phyloP scores from a whole-genome alignment of 208 protist species.

The Wallacemonas collosoma region DNA sequence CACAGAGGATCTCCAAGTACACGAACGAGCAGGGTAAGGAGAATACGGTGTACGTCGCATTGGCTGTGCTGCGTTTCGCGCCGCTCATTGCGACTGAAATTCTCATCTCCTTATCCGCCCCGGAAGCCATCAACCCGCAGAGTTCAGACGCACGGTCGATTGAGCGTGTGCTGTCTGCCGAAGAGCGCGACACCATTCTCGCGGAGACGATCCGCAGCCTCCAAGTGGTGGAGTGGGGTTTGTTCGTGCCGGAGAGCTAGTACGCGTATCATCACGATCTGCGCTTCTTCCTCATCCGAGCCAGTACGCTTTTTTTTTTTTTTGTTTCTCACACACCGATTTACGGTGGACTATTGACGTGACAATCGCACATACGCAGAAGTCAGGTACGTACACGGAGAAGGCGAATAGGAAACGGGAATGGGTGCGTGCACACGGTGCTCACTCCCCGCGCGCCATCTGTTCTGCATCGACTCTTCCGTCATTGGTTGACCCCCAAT shows the following conservation, averaged over 20 bases:
- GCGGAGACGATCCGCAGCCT: constrained; percentile 35
- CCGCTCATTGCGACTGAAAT: constrained; percentile 67
- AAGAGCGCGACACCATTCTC: constrained; percentile 42
- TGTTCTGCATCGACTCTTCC: too few relatives aligned
- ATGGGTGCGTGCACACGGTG: too few relatives aligned
- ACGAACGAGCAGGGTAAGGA: constrained; percentile 68
- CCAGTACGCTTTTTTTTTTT: constrained; percentile 9
- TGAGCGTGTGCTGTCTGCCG: constrained; percentile 35
- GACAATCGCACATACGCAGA: too few relatives aligned
- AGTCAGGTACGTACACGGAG: too few relatives aligned
- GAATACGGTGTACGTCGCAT: constrained; percentile 60
- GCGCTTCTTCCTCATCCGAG: background rate
- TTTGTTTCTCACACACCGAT: background rate
- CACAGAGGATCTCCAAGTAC: constrained; percentile 75
- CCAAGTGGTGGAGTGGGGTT: constrained; percentile 53
- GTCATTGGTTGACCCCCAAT: too few relatives aligned
- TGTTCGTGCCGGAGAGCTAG: constrained; percentile 61
- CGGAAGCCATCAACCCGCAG: constrained; percentile 45
- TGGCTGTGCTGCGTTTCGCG: constrained; percentile 61
- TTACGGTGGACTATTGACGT: too few relatives aligned
- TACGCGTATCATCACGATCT: background rate
- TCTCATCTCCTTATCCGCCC: constrained; percentile 61
- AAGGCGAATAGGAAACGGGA: too few relatives aligned
- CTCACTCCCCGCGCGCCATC: too few relatives aligned
- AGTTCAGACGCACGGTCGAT: constrained; percentile 65